Percentiles rank a stretch among this genome's conserved stretches.
phyloP scores from a whole-genome alignment of 208 protist genomes.

The Trypanosomatidae sp. region DNA sequence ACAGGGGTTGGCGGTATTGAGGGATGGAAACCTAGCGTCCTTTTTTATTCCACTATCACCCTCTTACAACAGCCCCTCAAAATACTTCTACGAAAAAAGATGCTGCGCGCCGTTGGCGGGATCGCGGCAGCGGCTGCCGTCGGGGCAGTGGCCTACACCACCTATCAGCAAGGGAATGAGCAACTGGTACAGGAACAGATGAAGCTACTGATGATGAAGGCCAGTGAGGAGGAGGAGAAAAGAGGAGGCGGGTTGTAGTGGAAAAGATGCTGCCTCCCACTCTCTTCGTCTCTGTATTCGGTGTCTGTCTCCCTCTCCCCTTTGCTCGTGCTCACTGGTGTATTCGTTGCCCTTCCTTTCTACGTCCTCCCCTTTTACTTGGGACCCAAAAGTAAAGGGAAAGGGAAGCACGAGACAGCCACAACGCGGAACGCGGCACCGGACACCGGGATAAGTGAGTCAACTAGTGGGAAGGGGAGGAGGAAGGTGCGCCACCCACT shows the following conservation, averaged over 20 bases:
- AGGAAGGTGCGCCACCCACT: background rate
- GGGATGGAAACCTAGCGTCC: too few species aligned
- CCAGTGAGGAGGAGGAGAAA: background rate
- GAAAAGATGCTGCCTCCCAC: background rate
- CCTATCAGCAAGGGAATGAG: constrained; percentile 34
- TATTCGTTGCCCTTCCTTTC: background rate
- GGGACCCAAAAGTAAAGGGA: too few species aligned
- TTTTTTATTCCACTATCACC: background rate
- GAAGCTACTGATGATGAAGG: constrained; percentile 17
- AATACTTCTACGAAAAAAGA: background rate
- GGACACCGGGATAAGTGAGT: background rate
- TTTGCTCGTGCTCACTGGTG: background rate
- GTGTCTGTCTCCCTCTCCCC: background rate
- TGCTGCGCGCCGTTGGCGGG: constrained; percentile 24
- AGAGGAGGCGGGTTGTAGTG: background rate
- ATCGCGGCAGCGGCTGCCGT: constrained; percentile 22
- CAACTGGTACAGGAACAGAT: constrained; percentile 37
- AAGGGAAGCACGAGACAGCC: background rate
- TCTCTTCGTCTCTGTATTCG: background rate
- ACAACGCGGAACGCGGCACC: background rate
- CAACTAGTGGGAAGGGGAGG: background rate
- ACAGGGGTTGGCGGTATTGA: too few species aligned
- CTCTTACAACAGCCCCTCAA: background rate
- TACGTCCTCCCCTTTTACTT: background rate
- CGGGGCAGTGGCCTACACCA: constrained; percentile 25